These are phyloP conservation scores for Afroboletus lepidellus DNA, from an alignment of 1,284 basidiomycete species.

Conservation along the genomic window DNA sequence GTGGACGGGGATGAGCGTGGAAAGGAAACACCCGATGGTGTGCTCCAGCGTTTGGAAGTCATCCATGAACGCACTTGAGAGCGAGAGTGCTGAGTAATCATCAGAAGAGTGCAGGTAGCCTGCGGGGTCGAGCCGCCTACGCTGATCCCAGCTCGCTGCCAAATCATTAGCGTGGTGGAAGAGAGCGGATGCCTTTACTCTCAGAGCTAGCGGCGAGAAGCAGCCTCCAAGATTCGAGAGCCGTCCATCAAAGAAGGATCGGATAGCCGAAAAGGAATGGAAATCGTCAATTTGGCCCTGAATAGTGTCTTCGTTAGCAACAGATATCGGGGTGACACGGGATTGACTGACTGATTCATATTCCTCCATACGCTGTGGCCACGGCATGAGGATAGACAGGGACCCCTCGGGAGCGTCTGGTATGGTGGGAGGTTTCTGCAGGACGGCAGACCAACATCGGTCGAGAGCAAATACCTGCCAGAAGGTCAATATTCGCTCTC, in stretches of 20 bases:
- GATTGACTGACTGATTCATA: slow-evolving; percentile 51
- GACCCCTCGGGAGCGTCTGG: slow-evolving; percentile 47
- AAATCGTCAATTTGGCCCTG: slow-evolving; percentile 58
- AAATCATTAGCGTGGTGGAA: slow-evolving; percentile 64
- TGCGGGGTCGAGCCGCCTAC: slow-evolving; percentile 39
- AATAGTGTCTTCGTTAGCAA: slow-evolving; percentile 15
- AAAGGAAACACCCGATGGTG: slow-evolving; percentile 57
- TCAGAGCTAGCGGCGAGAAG: slow-evolving; percentile 60
- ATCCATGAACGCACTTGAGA: slow-evolving; percentile 49
- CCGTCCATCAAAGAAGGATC: slow-evolving; percentile 60
- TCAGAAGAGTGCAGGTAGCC: slow-evolving; percentile 15
- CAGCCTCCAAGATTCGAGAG: slow-evolving; percentile 47
- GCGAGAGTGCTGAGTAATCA: slow-evolving; percentile 38
- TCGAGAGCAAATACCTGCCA: slow-evolving; percentile 73
- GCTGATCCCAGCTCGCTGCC: slow-evolving; percentile 56
- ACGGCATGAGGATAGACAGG: slow-evolving; percentile 59
- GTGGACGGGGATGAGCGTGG: slow-evolving; percentile 61
- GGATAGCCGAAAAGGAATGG: slow-evolving; percentile 54
- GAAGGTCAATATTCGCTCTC: slow-evolving; percentile 64
- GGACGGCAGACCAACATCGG: slow-evolving; percentile 61
- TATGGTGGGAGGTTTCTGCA: slow-evolving; percentile 56
- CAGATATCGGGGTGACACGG: slow-evolving; percentile 3
- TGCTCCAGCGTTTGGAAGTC: slow-evolving; percentile 62
- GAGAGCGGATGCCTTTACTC: slow-evolving; percentile 72
- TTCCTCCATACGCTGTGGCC: slow-evolving; percentile 60